Conservation (phyloP, 202 grass and related monocot species). For the Carex sylvatica region DNA sequence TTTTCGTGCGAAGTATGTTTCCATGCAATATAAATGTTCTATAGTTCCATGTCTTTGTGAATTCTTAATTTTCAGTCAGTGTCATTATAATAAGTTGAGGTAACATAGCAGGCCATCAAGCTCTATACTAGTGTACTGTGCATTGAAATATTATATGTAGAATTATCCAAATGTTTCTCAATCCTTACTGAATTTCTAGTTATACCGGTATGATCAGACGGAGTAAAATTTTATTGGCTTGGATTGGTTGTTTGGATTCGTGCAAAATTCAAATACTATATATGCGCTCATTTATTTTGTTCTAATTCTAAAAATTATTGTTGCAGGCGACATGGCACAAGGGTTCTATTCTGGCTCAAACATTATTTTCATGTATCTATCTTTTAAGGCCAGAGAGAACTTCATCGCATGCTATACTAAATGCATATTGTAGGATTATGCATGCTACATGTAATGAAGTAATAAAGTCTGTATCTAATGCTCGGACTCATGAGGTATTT, state of each 20-base stretch:
- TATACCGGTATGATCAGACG: not conserved
- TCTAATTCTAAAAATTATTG: not conserved
- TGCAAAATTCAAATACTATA: not conserved
- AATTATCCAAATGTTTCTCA: not conserved
- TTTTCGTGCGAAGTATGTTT: conserved; percentile 90
- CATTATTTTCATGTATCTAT: conserved; percentile 97
- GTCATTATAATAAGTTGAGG: not conserved
- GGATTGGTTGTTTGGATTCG: conserved; percentile 15
- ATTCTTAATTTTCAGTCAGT: not conserved
- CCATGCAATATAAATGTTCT: not conserved
- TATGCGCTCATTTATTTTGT: not conserved
- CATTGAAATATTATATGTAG: not conserved
- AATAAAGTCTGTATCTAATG: conserved; percentile 65
- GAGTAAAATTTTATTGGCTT: conserved; percentile 8
- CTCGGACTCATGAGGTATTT: conserved; percentile 92
- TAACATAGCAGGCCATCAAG: not conserved
- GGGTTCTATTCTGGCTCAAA: conserved; percentile 87
- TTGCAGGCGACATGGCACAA: conserved; percentile 92
- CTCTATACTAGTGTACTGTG: not conserved
- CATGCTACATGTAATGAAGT: conserved; percentile 82
- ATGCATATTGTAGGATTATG: conserved; percentile 84
- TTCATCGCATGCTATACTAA: conserved; percentile 83
- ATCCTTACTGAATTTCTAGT: not conserved
- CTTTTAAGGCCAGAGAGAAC: conserved; percentile 84
- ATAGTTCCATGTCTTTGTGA: not conserved